Evolutionary conservation across 202 grass and related monocot genomes (phyloP), one percentile per base, ranked within the genome.

Genomic region (Eragrostis tef): DNA sequence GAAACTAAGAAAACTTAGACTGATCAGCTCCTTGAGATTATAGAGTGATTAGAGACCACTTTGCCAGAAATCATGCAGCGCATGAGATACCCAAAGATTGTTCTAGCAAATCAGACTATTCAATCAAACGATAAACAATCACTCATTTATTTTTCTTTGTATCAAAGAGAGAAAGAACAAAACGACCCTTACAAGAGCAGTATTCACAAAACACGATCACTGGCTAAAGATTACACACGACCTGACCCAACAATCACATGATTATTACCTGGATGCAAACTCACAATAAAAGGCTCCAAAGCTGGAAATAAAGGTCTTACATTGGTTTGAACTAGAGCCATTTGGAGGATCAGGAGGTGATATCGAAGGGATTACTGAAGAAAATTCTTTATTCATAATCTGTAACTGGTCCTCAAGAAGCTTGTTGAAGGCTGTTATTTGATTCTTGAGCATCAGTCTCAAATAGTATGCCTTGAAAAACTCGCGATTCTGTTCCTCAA

Each of bases 381-480:
- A 70, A 52, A 89, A 89, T 56, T 88, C 87, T 87, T 90, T 95
- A 65, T 77, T 93, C 87, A 99, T 93, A 65, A 99, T 53, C 59
- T 77, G 70, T 57, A 87, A 89, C 83, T 99, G 96, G 74, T 39
- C 34, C 34, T 39, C 34, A 6, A 39, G 34, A 39, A 39, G 34
- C 34, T 39, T 39, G 34, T 39, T 39, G 34, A 39, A 39, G 34
- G 34, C 34, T 39, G 34, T 6, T 39, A 39, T 39, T 39, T 39
- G 34, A 39, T 39, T 39, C 34, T 39, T 39, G 34, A 39, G 34
- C 34, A 39, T 39, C 34, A 39, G 34, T 39, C 34, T 39, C 34
- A 39, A 39, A 5, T 39, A 39, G 34, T 39, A 39, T 39, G 34
- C 34, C 34, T 39, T 39, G 34, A 39, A 39, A 39, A 39, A 39